Percentiles rank a stretch among this genome's conserved stretches.
Conservation (phyloP, 2,329 filamentous ascomycete species). For the Ceratocystis cacaofunesta region DNA sequence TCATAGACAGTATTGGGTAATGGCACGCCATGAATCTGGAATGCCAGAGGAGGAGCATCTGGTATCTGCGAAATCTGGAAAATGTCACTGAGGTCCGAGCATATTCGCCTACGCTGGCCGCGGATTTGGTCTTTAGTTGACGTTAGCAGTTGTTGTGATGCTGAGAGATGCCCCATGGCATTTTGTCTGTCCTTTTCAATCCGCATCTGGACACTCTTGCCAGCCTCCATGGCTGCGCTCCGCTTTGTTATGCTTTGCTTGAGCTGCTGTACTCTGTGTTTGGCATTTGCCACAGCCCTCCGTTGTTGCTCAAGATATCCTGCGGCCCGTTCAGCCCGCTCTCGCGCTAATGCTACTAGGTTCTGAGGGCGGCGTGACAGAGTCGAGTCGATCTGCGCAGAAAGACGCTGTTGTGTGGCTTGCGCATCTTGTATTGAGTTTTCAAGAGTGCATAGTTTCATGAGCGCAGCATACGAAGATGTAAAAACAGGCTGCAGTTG, state of each 20-base stretch:
- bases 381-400: constrained; percentile 59
- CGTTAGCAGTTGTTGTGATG: constrained; percentile 40
- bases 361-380: constrained; percentile 30
- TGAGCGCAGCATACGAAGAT: constrained; percentile 74
- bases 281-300: constrained; percentile 46
- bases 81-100: constrained; percentile 63
- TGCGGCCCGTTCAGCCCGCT: constrained; percentile 33
- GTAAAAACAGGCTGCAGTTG: constrained; percentile 41
- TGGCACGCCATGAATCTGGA: constrained; percentile 65
- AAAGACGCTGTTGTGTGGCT: constrained; percentile 56
- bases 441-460: constrained; percentile 77
- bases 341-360: constrained; percentile 33
- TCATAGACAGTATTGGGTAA: constrained; percentile 73
- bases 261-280: constrained; percentile 52
- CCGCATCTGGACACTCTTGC: constrained; percentile 42
- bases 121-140: constrained; percentile 51
- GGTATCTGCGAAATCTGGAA: constrained; percentile 61
- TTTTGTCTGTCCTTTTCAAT: constrained; percentile 47
- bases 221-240: constrained; percentile 50
- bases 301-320: constrained; percentile 48
- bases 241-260: constrained; percentile 50
- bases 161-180: constrained; percentile 42
- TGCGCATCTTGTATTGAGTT: constrained; percentile 84
- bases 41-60: constrained; percentile 49
- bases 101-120: constrained; percentile 78